Evolutionary conservation across 106 monocot genomes (phyloP), one percentile per base, ranked within the genome.

Genomic region (Iris macrosiphon): DNA sequence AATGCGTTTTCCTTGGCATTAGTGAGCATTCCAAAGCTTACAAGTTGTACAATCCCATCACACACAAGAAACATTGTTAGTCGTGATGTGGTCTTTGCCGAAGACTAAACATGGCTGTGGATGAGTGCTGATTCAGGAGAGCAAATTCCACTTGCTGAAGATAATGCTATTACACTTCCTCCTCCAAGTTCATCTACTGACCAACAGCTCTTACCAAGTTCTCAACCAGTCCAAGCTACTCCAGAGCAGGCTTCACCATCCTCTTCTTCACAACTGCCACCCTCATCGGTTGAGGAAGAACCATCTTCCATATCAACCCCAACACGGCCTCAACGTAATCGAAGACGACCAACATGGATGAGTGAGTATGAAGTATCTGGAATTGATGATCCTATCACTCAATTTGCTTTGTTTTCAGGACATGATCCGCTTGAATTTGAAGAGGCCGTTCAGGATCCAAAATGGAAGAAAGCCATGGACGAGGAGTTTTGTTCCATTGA

Each of bases 1-100:
- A 51, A 28, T 24, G 51, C n/a, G 51, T 51, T 4, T 26, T 51
- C 10, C 26, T 51, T 23, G 51, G 51, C 0, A 4, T 51, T 10
- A 51, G 51, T 28, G 51, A 51, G 21, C 25, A 51, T 1, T 51
- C 51, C 21, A 51, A 51, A 26, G 51, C 3, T 6, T 51, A 51
- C 26, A 51, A 23, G 25, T 19, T 51, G 2, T 51, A 26, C 25
- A 23, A 51, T 6, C 51, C 51, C 25, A 28, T 26, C 9, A 4
- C 0, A 51, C 7, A 2, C 10, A 51, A 51, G 22, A 1, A 7
- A 4, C n/a, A 51, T 26, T 1, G 25, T 4, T 10, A 51, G 51
- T 4, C 22, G 51, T 3, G 51, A 51, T 26, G 51, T 26, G 26
- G 25, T 51, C 0, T 23, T 28, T 6, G 2, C 11, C 1, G 22